phyloP scores from a whole-genome alignment of 495 filamentous ascomycete species.

The Bathelium albidoporum region DNA sequence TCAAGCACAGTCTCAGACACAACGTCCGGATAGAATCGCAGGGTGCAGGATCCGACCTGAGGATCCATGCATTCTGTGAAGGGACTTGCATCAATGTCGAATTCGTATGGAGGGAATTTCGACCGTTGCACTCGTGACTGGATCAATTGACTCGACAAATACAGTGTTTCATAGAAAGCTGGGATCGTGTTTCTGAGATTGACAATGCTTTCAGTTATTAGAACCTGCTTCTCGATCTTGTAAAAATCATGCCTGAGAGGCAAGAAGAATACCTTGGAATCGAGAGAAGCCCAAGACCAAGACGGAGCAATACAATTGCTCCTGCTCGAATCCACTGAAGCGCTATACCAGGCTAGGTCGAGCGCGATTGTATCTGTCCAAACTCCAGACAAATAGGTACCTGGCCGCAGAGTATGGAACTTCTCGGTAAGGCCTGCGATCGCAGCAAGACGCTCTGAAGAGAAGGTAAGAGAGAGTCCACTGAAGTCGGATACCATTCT shows the following conservation, averaged over 20 bases:
- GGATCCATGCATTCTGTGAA: neutral
- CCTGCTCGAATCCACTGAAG: neutral
- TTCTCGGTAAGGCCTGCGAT: neutral
- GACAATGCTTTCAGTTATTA: neutral
- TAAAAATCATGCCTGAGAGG: neutral
- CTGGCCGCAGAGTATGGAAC: neutral
- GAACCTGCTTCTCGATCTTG: neutral
- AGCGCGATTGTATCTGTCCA: neutral
- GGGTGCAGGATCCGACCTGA: neutral
- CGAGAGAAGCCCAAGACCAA: neutral
- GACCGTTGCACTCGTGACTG: neutral
- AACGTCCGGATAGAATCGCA: neutral
- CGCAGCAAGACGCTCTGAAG: neutral
- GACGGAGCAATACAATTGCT: neutral
- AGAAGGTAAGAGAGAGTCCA: neutral
- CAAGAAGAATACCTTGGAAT: neutral
- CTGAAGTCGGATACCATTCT: neutral
- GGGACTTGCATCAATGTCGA: neutral
- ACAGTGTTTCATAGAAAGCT: neutral
- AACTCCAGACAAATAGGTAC: neutral
- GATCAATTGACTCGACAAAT: neutral
- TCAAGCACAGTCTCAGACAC: neutral
- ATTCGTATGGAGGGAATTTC: neutral
- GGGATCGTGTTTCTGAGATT: neutral
- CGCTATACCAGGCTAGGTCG: neutral